Evolutionary conservation across 371 early-diverging fungal genomes (phyloP).

Genomic region (Umbelopsis sp.): DNA sequence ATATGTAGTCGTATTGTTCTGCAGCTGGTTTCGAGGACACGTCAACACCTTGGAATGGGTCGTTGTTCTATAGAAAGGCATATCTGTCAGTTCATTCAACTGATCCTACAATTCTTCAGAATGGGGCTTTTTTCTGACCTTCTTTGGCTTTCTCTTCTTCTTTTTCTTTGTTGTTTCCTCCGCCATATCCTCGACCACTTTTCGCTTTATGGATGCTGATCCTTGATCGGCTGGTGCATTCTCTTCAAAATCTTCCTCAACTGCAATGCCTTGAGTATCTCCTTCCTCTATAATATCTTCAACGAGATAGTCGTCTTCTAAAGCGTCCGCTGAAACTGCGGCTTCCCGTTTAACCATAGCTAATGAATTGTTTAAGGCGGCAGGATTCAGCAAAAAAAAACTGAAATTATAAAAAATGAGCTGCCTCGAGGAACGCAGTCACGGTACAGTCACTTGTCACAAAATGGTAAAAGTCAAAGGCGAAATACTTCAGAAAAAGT

Average conservation of each 20-base stretch:
- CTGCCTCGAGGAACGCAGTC: too few species aligned
- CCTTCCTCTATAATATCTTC: conserved; percentile 51
- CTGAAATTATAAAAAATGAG: too few species aligned
- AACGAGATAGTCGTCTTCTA: conserved; percentile 69
- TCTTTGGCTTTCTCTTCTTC: conserved; percentile 57
- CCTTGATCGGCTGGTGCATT: conserved; percentile 38
- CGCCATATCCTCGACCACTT: conserved; percentile 7
- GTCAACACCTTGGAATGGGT: conserved; percentile 48
- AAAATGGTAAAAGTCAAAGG: too few species aligned
- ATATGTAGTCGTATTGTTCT: conserved; percentile 49
- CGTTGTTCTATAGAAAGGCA: conserved; percentile 28
- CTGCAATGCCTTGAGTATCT: conserved; percentile 36
- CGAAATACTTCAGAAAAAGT: too few species aligned
- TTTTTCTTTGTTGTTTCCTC: conserved; percentile 35
- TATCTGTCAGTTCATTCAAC: background rate
- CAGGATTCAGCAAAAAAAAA: too few species aligned
- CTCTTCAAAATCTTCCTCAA: conserved; percentile 24
- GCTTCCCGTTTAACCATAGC: conserved; percentile 27
- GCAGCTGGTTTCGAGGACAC: conserved; percentile 40
- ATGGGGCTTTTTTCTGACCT: conserved; percentile 27
- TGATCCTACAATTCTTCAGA: background rate
- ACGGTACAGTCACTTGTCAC: too few species aligned
- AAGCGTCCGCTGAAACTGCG: conserved; percentile 57
- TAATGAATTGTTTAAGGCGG: background rate
- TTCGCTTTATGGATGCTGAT: conserved; percentile 29